phyloP scores from a whole-genome alignment of 495 filamentous ascomycete species.

The Evernia prunastri region DNA sequence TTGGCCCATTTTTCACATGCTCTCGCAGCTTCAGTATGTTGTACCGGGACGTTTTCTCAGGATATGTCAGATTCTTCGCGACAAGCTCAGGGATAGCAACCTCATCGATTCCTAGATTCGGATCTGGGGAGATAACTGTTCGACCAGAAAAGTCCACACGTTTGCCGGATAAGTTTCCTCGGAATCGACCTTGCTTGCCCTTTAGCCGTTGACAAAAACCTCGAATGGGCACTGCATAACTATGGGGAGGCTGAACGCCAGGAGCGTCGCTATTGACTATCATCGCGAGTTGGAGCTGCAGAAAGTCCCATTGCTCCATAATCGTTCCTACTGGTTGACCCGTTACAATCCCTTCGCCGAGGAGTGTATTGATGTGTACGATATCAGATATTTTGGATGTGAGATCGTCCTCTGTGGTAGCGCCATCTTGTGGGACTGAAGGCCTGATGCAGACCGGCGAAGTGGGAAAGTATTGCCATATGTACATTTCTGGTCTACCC shows the following conservation, averaged over 20 bases:
- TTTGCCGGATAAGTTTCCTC: slow-evolving; percentile 93
- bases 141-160: slow-evolving; percentile 97
- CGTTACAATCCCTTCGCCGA: slow-evolving; percentile 70
- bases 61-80: slow-evolving; percentile 91
- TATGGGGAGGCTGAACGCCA: slow-evolving; percentile 62
- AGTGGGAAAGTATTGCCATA: slow-evolving; percentile 94
- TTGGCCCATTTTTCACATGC: slow-evolving; percentile 64
- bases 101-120: slow-evolving; percentile 87
- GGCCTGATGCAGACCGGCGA: slow-evolving; percentile 90
- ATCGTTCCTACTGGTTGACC: slow-evolving; percentile 79
- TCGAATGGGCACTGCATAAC: slow-evolving; percentile 67
- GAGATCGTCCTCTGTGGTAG: slow-evolving; percentile 92
- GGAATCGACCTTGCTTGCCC: slow-evolving; percentile 94
- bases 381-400: slow-evolving; percentile 94
- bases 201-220: slow-evolving; percentile 94
- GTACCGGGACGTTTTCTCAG: slow-evolving; percentile 72
- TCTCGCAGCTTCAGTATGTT: slow-evolving; percentile 76
- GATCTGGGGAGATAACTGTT: slow-evolving; percentile 96
- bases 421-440: slow-evolving; percentile 82
- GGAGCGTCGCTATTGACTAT: slow-evolving; percentile 98
- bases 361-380: slow-evolving; percentile 74
- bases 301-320: slow-evolving; percentile 98
- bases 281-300: slow-evolving; percentile 90
- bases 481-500: slow-evolving; percentile 90
- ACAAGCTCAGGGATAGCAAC: slow-evolving; percentile 87